Evolutionary conservation across 805 yeast genomes (phyloP), one percentile per base, ranked within the genome.

Genomic region (Scheffersomyces stipitis): DNA sequence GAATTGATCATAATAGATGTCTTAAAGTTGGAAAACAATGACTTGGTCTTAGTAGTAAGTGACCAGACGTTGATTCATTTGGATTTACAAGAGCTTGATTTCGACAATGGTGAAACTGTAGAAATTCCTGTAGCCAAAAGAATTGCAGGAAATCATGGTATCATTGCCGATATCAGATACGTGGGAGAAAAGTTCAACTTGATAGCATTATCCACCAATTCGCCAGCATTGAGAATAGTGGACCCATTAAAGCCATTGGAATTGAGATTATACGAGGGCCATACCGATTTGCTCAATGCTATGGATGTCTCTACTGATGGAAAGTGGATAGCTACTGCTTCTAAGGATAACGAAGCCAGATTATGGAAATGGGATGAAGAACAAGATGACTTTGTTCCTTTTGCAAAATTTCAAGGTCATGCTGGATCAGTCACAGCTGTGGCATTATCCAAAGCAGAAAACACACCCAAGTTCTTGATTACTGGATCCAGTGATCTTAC

Each of bases 91-190:
- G 51, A 31, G 48, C 55, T 29, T 18, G 59, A 50, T 3, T 31
- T 28, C 10, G 39, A 43, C 1, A 49, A 51, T 3, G 52, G 51
- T 5, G 48, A 47, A 18, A 29, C 31, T 5, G 23, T 33, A 6
- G 42, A 37, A 18, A 56, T 84, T n/a, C 71, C 73, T 14, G 55
- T 75, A 2, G 50, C 60, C 5, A 69, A 80, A 37, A 73, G 78
- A 28, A 71, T 89, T 48, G 93, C 96, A 1, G 97, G 97, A 48
- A 89, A 89, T 60, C 96, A 91, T 62, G 98, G 97, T 39, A 91
- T 93, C 17, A 81, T 93, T 51, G 96, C 96, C 2, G 98, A 91
- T 56, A 74, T 89, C 66, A 77, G 80, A 47, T 83, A 80, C 52
- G 83, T 81, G 22, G 93, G 93, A 0, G 86, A 87, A 5, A 54